Evolutionary conservation across 306 rosid genomes (phyloP).

Genomic region (Ammopiptanthus mongolicus): DNA sequence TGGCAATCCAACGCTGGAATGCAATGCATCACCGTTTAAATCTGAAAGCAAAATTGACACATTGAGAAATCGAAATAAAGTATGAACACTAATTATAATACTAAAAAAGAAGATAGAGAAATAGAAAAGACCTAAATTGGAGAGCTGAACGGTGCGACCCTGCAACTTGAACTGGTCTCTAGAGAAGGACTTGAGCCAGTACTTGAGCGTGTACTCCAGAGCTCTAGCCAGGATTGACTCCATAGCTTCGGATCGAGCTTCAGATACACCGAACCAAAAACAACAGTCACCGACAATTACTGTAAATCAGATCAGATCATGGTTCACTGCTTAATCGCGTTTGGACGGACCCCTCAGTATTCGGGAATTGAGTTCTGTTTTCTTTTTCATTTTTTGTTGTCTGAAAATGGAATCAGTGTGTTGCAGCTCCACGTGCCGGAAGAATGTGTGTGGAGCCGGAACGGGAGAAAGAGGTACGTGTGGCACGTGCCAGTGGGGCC

Average conservation of each 20-base stretch:
- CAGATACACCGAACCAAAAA: neutral
- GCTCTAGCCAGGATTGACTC: conserved; percentile 85
- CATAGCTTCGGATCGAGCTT: conserved; percentile 39
- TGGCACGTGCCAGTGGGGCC: conserved; percentile 23
- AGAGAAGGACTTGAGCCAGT: conserved; percentile 92
- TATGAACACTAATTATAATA: neutral
- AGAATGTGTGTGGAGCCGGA: neutral
- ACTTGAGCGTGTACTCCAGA: conserved; percentile 87
- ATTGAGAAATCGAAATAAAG: neutral
- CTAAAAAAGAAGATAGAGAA: neutral
- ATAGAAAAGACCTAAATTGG: conserved; percentile 56
- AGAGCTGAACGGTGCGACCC: conserved; percentile 85
- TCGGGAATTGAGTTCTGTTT: neutral
- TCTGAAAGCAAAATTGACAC: conserved; percentile 35
- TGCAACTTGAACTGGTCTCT: conserved; percentile 92
- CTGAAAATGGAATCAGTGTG: neutral
- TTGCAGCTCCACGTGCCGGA: conserved; percentile 10
- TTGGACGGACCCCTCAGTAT: too few species aligned
- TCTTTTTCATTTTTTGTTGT: too few species aligned
- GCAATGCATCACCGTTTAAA: conserved; percentile 86
- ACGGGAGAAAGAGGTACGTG: neutral
- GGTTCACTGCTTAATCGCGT: neutral
- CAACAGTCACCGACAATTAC: neutral
- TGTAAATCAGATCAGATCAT: conserved; percentile 1
- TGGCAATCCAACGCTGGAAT: conserved; percentile 87